Base-by-base conservation (phyloP, 140 eudicot genomes). In the Senecio squalidus region DNA sequence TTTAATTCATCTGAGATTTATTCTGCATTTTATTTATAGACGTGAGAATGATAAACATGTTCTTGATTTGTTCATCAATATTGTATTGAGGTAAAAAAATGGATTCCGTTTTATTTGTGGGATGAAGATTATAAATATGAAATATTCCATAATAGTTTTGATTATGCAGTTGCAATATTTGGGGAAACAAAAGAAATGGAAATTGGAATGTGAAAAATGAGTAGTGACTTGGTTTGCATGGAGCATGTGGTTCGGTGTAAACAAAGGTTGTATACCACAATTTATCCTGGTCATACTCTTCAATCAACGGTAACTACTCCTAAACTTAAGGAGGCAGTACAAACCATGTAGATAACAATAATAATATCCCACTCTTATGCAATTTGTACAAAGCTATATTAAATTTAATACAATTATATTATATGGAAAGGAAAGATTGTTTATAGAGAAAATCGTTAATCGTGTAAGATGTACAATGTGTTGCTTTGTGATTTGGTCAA, bases 211-310 rank as follows among this genome's bases (percentile, higher is more conserved):
- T n/a, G n/a, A n/a, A n/a, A n/a, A 43, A 0, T 7, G 29, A 47
- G 54, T 21, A 47, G 22, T 9, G 38, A 36, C 33, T 25, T 50
- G 36, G 8, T 10, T 8, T 9, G 14, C n/a, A 49, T 10, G 55
- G 6, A 49, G 55, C 31, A 49, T 23, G 57, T 13, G 38, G 58
- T 25, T 52, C 36, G 39, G 57, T 50, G 57, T 24, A 24, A 20
- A 6, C 29, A 26, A 4, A 21, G 58, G 33, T 25, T 51, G 34
- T 51, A 27, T 9, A 29, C 58, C 58, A 52, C n/a, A 52, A 26
- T 15, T 52, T 52, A 9, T 52, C 58, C 58, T 52, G 58, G 58
- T 52, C 58, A 9, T 6, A 52, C 36, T 26, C 16, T 52, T 52
- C 34, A 23, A n/a, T 26, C 38, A 26, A 9, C 21, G 23, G 4